These are phyloP conservation scores for Mycena amicta DNA, from an alignment of 768 basidiomycete genomes.

Conservation along the genomic window DNA sequence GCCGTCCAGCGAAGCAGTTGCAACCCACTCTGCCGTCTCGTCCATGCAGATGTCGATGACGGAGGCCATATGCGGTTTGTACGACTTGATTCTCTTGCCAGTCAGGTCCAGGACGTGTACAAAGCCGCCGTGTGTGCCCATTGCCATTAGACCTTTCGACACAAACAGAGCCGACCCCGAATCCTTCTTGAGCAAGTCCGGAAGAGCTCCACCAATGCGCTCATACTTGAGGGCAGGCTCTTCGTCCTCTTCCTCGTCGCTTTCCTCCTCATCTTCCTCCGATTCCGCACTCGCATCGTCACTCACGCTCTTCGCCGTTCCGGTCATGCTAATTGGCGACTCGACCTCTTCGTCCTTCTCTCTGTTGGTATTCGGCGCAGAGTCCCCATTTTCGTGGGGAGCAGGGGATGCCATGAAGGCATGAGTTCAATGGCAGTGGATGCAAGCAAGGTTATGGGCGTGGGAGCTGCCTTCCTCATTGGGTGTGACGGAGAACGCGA, in stretches of 20 bases:
- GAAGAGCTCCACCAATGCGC: constrained; percentile 69
- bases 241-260: constrained; percentile 79
- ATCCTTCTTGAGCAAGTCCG: constrained; percentile 85
- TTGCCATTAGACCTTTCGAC: constrained; percentile 71
- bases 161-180: constrained; percentile 83
- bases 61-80: constrained; percentile 87
- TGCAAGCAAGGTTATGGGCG: not conserved
- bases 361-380: not conserved
- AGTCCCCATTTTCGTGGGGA: not conserved
- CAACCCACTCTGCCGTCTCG: constrained; percentile 83
- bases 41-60: constrained; percentile 87
- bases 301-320: constrained; percentile 26
- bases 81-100: constrained; percentile 85
- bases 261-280: constrained; percentile 54
- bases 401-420: not conserved
- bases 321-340: not conserved
- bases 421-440: not conserved
- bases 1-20: constrained; percentile 92
- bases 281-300: constrained; percentile 21
- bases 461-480: not conserved
- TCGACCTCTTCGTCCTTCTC: not conserved
- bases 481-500: not conserved
- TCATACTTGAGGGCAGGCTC: constrained; percentile 93
- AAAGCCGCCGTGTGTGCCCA: constrained; percentile 93
- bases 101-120: constrained; percentile 81